Evolutionary conservation across 1,284 basidiomycete species (phyloP).

Genomic region (Fistulinella cinereoalba): DNA sequence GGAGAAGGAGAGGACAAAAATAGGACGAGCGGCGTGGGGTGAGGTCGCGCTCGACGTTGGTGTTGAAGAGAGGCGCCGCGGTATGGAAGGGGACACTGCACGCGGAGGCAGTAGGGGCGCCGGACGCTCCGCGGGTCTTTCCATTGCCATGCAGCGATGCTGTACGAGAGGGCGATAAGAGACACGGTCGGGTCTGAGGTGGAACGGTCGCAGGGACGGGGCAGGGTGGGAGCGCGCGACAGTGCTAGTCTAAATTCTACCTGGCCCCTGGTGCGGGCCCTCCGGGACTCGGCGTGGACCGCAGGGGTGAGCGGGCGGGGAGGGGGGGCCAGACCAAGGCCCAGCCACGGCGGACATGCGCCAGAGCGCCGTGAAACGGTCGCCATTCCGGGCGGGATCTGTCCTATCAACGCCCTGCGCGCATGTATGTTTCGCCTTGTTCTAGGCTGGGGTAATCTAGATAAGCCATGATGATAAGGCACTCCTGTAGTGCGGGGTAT

Average conservation of each 20-base stretch:
- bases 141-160: conserved; percentile 10
- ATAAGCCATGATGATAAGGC: conserved; percentile 26
- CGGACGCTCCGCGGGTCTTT: conserved; percentile 23
- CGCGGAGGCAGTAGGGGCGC: no score
- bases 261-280: no score
- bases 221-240: conserved; percentile 4
- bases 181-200: no score
- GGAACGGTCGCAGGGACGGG: conserved; percentile 8
- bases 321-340: neutral
- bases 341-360: conserved; percentile 19
- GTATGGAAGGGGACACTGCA: no score
- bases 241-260: no score
- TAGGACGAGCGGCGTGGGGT: no score
- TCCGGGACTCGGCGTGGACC: conserved; percentile 17
- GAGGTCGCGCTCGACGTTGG: no score
- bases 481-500: conserved; percentile 22
- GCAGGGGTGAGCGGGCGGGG: no score
- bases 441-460: conserved; percentile 30
- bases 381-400: conserved; percentile 7
- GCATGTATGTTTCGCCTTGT: neutral
- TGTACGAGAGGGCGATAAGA: conserved; percentile 11
- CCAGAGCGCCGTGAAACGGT: conserved; percentile 26
- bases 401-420: conserved; percentile 21
- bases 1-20: no score
- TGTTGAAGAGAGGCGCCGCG: conserved; percentile 5